Evolutionary conservation across 768 basidiomycete genomes (phyloP), one percentile per base, ranked within the genome.

Genomic region (Calocybe indica): DNA sequence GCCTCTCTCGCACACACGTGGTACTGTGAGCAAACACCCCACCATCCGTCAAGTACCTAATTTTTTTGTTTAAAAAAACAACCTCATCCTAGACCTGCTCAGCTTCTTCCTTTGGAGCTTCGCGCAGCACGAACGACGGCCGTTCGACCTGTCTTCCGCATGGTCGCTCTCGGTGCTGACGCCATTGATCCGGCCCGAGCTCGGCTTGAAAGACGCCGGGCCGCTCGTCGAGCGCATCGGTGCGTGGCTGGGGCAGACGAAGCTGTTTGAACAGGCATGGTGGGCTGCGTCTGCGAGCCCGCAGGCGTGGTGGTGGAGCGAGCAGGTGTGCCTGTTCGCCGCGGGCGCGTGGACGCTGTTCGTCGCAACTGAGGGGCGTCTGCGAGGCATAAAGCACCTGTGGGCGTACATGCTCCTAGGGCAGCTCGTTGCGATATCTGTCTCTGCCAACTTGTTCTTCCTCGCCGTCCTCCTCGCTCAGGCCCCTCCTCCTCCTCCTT

Each of bases 371-470:
- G 69, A 83, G 68, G 79, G 85, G 80, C 34, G 11, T 34, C 36
- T 65, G 14, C 55, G 68, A 37, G 47, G 63, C 11, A 66, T 85
- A 49, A 74, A 70, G 53, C 67, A 76, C 50, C 42, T 76, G 0
- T 83, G 80, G 80, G 81, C 78, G 1, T 86, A 83, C 63, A 83
- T 86, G 80, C 65, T 87, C 33, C 70, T 88, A 7, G 85, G 83
- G 5, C 83, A 87, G 61, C 54, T 86, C 14, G 83, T 88, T 46
- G 83, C 85, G 31, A 79, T 87, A 40, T 79, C 78, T 8, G 79
- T 85, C 34, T 79, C 82, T 6, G 75, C 77, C 0, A 77, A 79
- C 46, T 67, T 88, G 13, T 86, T 85, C 63, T 78, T 78, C 54
- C 60, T 79, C 5, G 75, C 68, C 40, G 69, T 82, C 36, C 44